A percentile compares a stretch with the other conserved stretches of the same genome.
These are phyloP conservation scores for Neocatenulostroma microsporum DNA, from an alignment of 2,329 filamentous ascomycete genomes.

Conservation along the genomic window DNA sequence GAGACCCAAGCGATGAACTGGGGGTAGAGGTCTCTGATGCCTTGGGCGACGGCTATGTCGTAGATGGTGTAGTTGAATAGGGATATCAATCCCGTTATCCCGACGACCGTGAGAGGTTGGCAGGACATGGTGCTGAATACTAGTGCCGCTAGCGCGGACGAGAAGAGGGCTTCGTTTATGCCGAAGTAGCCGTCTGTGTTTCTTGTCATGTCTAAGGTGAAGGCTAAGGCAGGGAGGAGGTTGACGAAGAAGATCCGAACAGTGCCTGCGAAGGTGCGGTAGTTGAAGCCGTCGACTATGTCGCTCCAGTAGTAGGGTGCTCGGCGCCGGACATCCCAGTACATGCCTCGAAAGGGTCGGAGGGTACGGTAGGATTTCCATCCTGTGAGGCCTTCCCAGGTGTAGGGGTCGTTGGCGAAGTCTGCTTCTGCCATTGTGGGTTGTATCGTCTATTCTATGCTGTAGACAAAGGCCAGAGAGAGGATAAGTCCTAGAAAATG, in stretches of 20 bases:
- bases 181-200: constrained; percentile 48
- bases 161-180: constrained; percentile 50
- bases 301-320: constrained; percentile 52
- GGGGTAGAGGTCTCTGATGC: constrained; percentile 42
- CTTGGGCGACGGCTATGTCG: constrained; percentile 46
- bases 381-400: constrained; percentile 28
- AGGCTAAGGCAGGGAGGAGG: constrained; percentile 52
- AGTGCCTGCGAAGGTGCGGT: constrained; percentile 48
- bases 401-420: constrained; percentile 29
- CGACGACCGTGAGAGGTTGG: constrained; percentile 51
- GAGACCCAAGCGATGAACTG: constrained; percentile 50
- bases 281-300: constrained; percentile 48
- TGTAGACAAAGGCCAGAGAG: no score
- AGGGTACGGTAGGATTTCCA: constrained; percentile 32
- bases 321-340: constrained; percentile 46
- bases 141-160: constrained; percentile 48
- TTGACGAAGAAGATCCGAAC: constrained; percentile 55
- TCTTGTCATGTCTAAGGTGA: constrained; percentile 51
- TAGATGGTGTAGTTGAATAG: constrained; percentile 54
- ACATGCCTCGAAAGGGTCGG: constrained; percentile 46
- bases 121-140: constrained; percentile 47
- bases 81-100: constrained; percentile 49
- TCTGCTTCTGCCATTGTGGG: constrained; percentile 7
- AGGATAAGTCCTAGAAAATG: no score
- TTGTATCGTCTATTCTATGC: no score